These are phyloP conservation scores for Artemisia tridentata DNA, from an alignment of 129 eudicot genomes.

Conservation along the genomic window DNA sequence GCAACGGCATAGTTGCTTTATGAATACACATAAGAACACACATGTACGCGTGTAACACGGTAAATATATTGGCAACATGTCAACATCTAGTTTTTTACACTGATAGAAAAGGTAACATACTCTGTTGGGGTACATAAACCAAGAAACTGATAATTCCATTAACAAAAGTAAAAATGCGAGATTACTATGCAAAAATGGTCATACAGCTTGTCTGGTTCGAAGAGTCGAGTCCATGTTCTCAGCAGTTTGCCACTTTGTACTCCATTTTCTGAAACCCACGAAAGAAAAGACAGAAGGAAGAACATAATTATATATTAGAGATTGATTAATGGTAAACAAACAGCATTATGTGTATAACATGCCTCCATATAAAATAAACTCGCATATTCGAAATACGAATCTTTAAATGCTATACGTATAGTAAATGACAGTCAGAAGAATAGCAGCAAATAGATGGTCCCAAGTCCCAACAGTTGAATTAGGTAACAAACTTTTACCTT, in stretches of 20 bases:
- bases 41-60: neutral
- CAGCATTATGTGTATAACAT: neutral
- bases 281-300: neutral
- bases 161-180: conserved; percentile 13
- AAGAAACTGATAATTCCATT: neutral
- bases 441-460: neutral
- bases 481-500: conserved; percentile 40
- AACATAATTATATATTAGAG: neutral
- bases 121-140: conserved; percentile 6
- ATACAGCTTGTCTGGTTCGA: conserved; percentile 56
- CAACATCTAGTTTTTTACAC: conserved; percentile 10
- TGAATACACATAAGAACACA: neutral
- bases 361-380: neutral
- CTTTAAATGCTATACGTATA: neutral
- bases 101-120: neutral
- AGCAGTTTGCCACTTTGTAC: conserved; percentile 45
- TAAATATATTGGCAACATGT: conserved; percentile 17
- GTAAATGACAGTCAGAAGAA: neutral
- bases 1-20: neutral
- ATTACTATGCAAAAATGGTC: conserved; percentile 57
- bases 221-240: conserved; percentile 56
- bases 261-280: conserved; percentile 45
- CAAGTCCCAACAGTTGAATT: neutral
- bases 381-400: neutral
- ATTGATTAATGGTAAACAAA: neutral